These are phyloP conservation scores for Trypanosoma avium DNA, from an alignment of 208 protist species.

Conservation along the genomic window DNA sequence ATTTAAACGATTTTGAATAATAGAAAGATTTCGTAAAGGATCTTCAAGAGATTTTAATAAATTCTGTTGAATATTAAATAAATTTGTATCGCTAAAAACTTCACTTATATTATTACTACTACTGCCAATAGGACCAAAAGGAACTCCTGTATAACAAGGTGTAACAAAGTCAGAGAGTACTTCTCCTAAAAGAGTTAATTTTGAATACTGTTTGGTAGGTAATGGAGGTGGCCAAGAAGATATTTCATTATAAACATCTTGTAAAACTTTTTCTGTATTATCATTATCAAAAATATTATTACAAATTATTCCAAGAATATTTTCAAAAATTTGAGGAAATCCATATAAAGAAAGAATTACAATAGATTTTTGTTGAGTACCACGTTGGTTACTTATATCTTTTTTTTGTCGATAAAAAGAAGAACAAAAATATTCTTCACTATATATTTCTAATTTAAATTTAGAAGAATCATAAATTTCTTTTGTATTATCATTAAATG, in stretches of 20 bases:
- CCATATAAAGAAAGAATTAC: slow-evolving; percentile 26
- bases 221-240: slow-evolving; percentile 26
- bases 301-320: slow-evolving; percentile 11
- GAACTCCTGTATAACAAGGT: slow-evolving; percentile 20
- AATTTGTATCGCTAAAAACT: background rate
- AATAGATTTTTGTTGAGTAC: slow-evolving; percentile 29
- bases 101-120: background rate
- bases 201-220: slow-evolving; percentile 9
- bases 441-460: background rate
- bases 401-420: slow-evolving; percentile 24
- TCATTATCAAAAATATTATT: slow-evolving; percentile 13
- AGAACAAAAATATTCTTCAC: slow-evolving; percentile 28
- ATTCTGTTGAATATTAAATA: background rate
- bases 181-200: slow-evolving; percentile 9
- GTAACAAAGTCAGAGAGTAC: slow-evolving; percentile 8
- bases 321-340: slow-evolving; percentile 26
- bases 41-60: slow-evolving; percentile 12
- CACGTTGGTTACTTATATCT: slow-evolving; percentile 21
- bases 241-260: slow-evolving; percentile 21
- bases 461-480: background rate
- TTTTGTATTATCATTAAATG: background rate
- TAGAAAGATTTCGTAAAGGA: background rate
- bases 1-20: slow-evolving; percentile 5
- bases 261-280: slow-evolving; percentile 9
- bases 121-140: slow-evolving; percentile 6